Evolutionary conservation across 345 rosid species (phyloP).

Genomic region (Brassica napus): Da-Ae NC_063448.1:3045501-3046000

Average conservation of each 20-base stretch:
- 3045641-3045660: constrained; percentile 24
- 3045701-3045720: constrained; percentile 91
- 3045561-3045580: constrained; percentile 13
- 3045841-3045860: constrained; percentile 50
- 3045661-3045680: constrained; percentile 19
- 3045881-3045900: background rate
- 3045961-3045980: background rate
- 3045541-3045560: constrained; percentile 17
- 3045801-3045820: constrained; percentile 87
- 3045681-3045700: constrained; percentile 65
- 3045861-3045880: constrained; percentile 49
- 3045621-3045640: background rate
- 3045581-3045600: background rate
- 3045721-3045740: constrained; percentile 2
- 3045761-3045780: constrained; percentile 39
- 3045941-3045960: background rate
- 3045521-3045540: constrained; percentile 24
- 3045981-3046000: constrained; percentile 8
- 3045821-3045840: constrained; percentile 58
- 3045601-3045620: constrained; percentile 20
- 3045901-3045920: background rate
- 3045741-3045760: constrained; percentile 16
- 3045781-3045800: constrained; percentile 83
- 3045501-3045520: constrained; percentile 31
- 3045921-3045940: constrained; percentile 2